Base-by-base conservation (phyloP, 73 alveolate species). In the Uronychia binucleata region DNA sequence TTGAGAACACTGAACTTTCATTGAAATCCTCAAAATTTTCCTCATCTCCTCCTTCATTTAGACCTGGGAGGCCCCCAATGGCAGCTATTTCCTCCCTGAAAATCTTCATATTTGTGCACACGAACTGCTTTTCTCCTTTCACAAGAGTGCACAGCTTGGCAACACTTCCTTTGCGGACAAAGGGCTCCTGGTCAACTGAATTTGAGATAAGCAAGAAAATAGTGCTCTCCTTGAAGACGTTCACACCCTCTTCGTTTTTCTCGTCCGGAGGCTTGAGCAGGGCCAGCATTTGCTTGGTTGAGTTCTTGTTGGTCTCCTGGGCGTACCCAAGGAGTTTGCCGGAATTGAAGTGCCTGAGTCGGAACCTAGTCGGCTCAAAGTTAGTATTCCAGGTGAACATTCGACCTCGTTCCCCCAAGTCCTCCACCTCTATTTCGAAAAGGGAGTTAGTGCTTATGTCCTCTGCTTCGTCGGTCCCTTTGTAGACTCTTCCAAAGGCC, bases 401-500 rank as follows among this genome's bases (percentile, higher is more conserved):
- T 57, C 28, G 75, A 60, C 83, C 28, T 78, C 31, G 34, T 67
- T 81, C 46, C 75, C 77, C 31, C 28, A 57, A n/a, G 78, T 34
- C 33, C 8, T 86, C 92, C 27, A 80, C 27, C 77, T 86, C 92
- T 25, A 86, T 46, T 30, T 79, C 88, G 33, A 86, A 86, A 26
- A 86, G 80, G 8, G 88, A 79, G 58, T 79, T 79, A 28, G 87
- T 67, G 8, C 79, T 34, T 30, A 80, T n/a, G 28, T 32, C 58
- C 34, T 86, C 92, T 0, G 31, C 34, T 57, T 78, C 87, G 31
- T 86, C 92, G 34, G 78, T 80, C 1, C 92, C 92, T 57, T 78
- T 30, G 74, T 79, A 86, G 1, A 86, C 74, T 78, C 92, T 78
- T 1, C 78, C 74, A 34, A 74, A 78, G 30, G 88, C 92, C 34